Conservation (phyloP, 2,329 filamentous ascomycete genomes). For the Diaporthe citrichinensis region DNA sequence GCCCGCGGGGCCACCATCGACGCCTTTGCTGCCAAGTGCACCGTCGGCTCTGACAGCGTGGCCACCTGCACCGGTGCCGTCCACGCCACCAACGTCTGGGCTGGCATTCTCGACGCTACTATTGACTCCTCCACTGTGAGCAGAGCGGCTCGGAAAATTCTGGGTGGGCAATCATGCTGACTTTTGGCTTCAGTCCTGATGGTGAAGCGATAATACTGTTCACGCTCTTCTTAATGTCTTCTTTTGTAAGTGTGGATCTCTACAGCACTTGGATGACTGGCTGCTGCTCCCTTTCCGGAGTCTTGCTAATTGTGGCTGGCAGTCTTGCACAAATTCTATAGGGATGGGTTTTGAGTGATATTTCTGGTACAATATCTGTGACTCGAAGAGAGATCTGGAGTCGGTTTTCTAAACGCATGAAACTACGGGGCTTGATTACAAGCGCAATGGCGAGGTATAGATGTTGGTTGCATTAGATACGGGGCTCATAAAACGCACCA, state of each 20-base stretch:
- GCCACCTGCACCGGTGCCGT: slow-evolving; percentile 20
- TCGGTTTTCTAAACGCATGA: not conserved
- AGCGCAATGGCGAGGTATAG: not conserved
- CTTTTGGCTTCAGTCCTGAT: not conserved
- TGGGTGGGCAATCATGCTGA: not conserved
- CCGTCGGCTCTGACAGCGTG: slow-evolving; percentile 15
- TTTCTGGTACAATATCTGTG: not conserved
- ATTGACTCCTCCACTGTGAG: slow-evolving; percentile 9
- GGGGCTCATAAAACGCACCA: not conserved
- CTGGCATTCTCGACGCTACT: not conserved
- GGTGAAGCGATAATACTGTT: not conserved
- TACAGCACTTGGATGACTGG: too few relatives aligned
- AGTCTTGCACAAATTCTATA: slow-evolving; percentile 3
- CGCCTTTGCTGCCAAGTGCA: not conserved
- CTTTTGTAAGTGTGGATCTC: not conserved
- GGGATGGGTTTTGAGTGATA: not conserved
- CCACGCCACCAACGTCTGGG: slow-evolving; percentile 20
- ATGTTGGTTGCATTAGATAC: not conserved
- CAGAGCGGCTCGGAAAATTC: not conserved
- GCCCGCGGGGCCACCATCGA: slow-evolving; percentile 1
- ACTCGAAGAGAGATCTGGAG: too few relatives aligned
- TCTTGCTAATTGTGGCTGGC: not conserved
- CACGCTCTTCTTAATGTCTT: not conserved
- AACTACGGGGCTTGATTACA: not conserved
- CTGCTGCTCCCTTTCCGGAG: not conserved